Evolutionary conservation across 495 filamentous ascomycete species (phyloP), one percentile per base, ranked within the genome.

Genomic region (Aspergillus olivimuriae): DNA sequence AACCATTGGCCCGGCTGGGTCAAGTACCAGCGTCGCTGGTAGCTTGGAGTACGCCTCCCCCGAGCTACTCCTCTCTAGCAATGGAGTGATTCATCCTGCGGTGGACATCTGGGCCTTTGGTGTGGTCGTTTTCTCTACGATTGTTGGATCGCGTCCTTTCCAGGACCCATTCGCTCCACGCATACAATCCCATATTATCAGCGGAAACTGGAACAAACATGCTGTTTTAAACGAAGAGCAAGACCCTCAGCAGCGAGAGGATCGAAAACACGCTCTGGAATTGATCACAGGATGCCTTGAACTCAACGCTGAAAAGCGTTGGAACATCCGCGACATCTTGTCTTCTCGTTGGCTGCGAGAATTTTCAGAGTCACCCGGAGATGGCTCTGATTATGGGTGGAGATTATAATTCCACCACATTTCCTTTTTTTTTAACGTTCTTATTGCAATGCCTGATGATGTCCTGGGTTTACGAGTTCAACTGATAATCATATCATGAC

Each of bases 61-160:
- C 1, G 78, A 82, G 47, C 55, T 83, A 8, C 67, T 85, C 24
- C 60, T 63, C 22, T 73, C 69, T 8, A 58, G 60, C 4, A 57
- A 51, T 20, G 55, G 75, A 59, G 49, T 82, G 47, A 64, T 79
- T 47, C 55, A 71, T 50, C 65, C 74, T 2, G 77, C 74, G 0
- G 79, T 79, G 10, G 84, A 88, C 54, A 70, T 88, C 7, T 88
- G 84, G 83, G 82, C 84, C 0, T 85, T 78, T 49, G 84, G 83
- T 8, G 80, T 87, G 6, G 74, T 83, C 12, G 63, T 82, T 2
- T 87, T 76, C 45, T 69, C 78, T 5, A 59, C 86, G 4, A 56
- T 84, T 11, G 77, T 80, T 2, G 83, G 82, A n/a, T 74, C 72
- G 8, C 71, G 86, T 3, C 84, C 84, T 0, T 88, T 88, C 59